Evolutionary conservation across 1,284 basidiomycete genomes (phyloP).

Genomic region (Ceratobasidium sp.): DNA sequence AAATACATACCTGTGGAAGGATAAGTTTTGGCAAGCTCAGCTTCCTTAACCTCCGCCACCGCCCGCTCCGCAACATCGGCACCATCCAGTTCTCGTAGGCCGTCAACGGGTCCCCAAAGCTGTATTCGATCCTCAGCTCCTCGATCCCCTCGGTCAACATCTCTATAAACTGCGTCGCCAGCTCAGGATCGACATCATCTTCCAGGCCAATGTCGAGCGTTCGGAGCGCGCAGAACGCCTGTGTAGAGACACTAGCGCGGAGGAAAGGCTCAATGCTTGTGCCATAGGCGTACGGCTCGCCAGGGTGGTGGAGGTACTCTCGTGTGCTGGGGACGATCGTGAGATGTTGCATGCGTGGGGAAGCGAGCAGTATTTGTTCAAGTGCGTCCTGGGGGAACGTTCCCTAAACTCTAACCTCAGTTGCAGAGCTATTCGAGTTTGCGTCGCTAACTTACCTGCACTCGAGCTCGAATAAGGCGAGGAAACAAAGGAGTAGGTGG

Average conservation of each 20-base stretch:
- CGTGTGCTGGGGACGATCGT: not conserved
- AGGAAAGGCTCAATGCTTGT: slow-evolving; percentile 17
- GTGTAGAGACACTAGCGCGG: not conserved
- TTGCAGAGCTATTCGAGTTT: not conserved
- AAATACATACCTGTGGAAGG: slow-evolving; percentile 4
- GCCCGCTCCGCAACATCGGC: slow-evolving; percentile 9
- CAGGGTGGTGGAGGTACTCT: slow-evolving; percentile 1
- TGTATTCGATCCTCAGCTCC: not conserved
- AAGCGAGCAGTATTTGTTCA: slow-evolving; percentile 1
- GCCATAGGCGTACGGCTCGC: slow-evolving; percentile 1
- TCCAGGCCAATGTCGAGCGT: slow-evolving; percentile 2
- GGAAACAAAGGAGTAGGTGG: slow-evolving; percentile 17
- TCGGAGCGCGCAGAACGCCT: not conserved
- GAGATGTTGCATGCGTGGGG: slow-evolving; percentile 3
- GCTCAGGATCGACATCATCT: not conserved
- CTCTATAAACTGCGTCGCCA: slow-evolving; percentile 9
- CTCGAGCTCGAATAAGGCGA: not conserved
- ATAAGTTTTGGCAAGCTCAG: not conserved
- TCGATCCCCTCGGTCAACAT: not conserved
- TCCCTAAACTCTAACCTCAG: not conserved
- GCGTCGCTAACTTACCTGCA: not conserved
- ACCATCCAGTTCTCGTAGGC: slow-evolving; percentile 2
- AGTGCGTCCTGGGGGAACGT: slow-evolving; percentile 3
- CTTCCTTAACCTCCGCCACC: slow-evolving; percentile 1
- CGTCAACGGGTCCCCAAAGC: not conserved